Conservation (phyloP, 257 asterid species). For the Nicotiana tomentosiformis region DNA sequence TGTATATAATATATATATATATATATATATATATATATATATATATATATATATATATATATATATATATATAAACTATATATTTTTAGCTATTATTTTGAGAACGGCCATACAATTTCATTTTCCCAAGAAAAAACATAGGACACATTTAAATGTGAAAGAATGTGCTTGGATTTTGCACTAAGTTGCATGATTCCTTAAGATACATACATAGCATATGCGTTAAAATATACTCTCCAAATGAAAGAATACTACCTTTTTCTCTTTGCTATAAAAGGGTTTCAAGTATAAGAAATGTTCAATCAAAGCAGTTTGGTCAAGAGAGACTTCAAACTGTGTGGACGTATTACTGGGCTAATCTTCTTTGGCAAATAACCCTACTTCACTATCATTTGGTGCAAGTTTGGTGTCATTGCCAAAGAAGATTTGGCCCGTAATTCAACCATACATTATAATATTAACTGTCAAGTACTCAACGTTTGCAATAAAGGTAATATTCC, state of each 20-base stretch:
- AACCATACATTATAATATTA: neutral
- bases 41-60: no score
- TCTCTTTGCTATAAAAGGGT: neutral
- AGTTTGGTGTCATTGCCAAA: conserved; percentile 8
- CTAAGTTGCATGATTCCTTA: neutral
- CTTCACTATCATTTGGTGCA: neutral
- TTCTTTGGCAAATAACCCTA: conserved; percentile 6
- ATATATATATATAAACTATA: no score
- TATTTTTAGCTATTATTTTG: no score
- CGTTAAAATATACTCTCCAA: neutral
- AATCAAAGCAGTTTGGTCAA: conserved; percentile 4
- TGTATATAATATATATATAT: no score
- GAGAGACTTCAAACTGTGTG: neutral
- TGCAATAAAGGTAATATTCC: neutral
- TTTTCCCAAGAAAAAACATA: no score
- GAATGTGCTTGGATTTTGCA: neutral
- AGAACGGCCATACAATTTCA: no score
- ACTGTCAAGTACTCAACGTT: neutral
- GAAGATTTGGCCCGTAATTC: neutral
- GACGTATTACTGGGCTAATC: conserved; percentile 13
- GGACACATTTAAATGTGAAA: no score
- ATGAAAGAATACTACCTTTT: neutral
- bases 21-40: no score
- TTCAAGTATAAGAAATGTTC: neutral
- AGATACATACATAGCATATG: neutral